Evolutionary conservation across 2,329 filamentous ascomycete genomes (phyloP), one percentile per base, ranked within the genome.

Genomic region (Apiospora kogelbergensis): DNA sequence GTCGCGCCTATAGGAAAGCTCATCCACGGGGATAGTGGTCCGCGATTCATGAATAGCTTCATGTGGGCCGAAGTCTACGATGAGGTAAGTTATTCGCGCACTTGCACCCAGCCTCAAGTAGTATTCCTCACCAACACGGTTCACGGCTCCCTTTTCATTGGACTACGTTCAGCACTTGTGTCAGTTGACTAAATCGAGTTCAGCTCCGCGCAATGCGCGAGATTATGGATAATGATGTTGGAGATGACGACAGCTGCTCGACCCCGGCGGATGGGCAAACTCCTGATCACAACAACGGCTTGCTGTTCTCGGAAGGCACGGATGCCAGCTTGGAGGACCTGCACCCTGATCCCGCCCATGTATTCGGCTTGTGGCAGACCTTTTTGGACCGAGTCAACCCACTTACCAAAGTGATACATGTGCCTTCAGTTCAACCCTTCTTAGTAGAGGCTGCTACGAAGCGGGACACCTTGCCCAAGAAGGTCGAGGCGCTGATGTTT

Each of bases 361-460:
- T 92, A 33, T 90, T 93, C 74, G 85, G 86, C 66, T 84, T 95
- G 6, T 95, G 93, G 93, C 90, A 94, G 76, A 83, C 89, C 10
- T 94, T 91, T 72, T 81, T 94, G 6, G 89, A 93, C 65, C 90
- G 93, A 70, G 89, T 95, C 68, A 92, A 95, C 74, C 92, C 92
- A 9, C 46, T 79, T 65, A 78, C 77, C 65, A 78, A 78, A 68
- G 75, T 90, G 63, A 89, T 93, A 30, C 93, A 95, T 76, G 86
- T 91, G 1, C 92, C 92, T 0, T 89, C 89, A 0, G 78, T 93
- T 4, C 90, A 94, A 74, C 85, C 86, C 2, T 85, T 87, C 63
- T 82, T 94, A 9, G 84, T 91, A 45, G 87, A 92, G 69, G 90
- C 90, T 2, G 86, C 85, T 1, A 84, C 84, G 20, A 85, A 88